A percentile compares a stretch with the other conserved stretches of the same genome.
Evolutionary conservation across 23 red algal species (phyloP).

Genomic region (Gracilaria caudata): DNA sequence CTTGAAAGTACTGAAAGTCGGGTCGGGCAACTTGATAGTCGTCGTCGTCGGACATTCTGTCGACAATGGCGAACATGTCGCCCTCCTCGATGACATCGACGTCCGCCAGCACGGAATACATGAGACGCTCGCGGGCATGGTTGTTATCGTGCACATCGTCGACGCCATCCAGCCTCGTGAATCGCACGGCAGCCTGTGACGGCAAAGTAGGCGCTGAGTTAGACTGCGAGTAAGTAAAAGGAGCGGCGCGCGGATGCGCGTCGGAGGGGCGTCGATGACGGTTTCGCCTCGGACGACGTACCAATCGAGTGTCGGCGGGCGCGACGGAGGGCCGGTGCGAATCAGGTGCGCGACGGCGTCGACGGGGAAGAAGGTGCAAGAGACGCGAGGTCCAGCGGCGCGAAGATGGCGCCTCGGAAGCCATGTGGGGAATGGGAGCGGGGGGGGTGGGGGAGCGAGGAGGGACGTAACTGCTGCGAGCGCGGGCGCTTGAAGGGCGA

Average conservation of each 20-base stretch:
- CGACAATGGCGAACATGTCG: conserved; percentile 45
- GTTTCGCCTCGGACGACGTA: conserved; percentile 18
- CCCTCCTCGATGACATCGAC: conserved; percentile 23
- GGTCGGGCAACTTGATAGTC: conserved; percentile 32
- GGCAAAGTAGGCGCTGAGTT: conserved; percentile 30
- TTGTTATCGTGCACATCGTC: conserved; percentile 8
- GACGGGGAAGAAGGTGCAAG: conserved; percentile 5
- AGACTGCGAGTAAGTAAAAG: conserved; percentile 7
- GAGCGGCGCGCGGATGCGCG: background rate
- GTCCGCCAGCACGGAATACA: conserved; percentile 43
- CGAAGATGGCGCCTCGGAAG: conserved; percentile 14
- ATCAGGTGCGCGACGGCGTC: conserved; percentile 1
- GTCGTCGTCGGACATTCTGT: conserved; percentile 56
- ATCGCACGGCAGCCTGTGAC: conserved; percentile 21
- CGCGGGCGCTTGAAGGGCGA: background rate
- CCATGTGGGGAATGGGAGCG: background rate
- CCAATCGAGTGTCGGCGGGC: conserved; percentile 1
- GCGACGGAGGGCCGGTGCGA: conserved; percentile 15
- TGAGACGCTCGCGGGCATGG: background rate
- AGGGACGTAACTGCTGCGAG: background rate
- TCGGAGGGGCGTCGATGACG: conserved; percentile 28
- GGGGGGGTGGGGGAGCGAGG: background rate
- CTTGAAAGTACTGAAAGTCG: conserved; percentile 38
- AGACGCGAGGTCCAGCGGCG: conserved; percentile 27
- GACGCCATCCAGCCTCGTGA: background rate